Base-by-base conservation (phyloP, 495 filamentous ascomycete genomes). In the Talaromyces adpressus region DNA sequence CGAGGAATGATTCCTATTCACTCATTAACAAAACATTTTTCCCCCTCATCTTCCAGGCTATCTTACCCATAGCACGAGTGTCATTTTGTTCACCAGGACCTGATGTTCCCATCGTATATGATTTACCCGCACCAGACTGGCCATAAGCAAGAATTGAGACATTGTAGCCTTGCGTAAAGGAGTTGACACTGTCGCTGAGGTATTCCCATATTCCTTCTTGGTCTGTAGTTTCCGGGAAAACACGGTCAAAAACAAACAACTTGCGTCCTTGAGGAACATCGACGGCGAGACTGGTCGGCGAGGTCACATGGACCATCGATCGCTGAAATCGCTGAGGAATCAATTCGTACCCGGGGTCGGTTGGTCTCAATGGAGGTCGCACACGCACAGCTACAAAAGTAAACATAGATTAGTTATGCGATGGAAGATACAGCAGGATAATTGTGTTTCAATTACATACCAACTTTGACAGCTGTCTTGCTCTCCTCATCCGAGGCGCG, bases 51-150 rank as follows among this genome's bases (percentile, higher is more conserved):
- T 20, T 57, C n/a, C 23, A 34, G 62, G 12, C 53, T 53, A 22
- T 22, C 70, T 63, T 80, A 96, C 92, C 93, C 91, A 92, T 96
- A 0, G 85, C 75, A 12, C 88, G 82, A 53, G 82, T 60, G 68
- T 93, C 80, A n/a, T 79, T 81, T 69, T 97, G 91, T 70, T 97
- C 93, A 20, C 71, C 76, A 7, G 95, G 93, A 3, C 93, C 91
- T 3, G 94, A 90, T 1, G 94, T 99, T 47, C 94, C 94, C 94
- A 99, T 99, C 0, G 94, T 99, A 72, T 97, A 98, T 1, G 94
- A 99, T 77, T 99, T 99, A 69, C 94, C 94, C n/a, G 94, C 92
- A 41, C 94, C 94, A n/a, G 94, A 99, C 79, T 99, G 94, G 67
- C 94, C 94, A 69, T 99, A 99, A 47, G 94, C 94, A 65, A 99